Evolutionary conservation across 306 rosid genomes (phyloP), one percentile per base, ranked within the genome.

Genomic region (Alnus rubra): DNA sequence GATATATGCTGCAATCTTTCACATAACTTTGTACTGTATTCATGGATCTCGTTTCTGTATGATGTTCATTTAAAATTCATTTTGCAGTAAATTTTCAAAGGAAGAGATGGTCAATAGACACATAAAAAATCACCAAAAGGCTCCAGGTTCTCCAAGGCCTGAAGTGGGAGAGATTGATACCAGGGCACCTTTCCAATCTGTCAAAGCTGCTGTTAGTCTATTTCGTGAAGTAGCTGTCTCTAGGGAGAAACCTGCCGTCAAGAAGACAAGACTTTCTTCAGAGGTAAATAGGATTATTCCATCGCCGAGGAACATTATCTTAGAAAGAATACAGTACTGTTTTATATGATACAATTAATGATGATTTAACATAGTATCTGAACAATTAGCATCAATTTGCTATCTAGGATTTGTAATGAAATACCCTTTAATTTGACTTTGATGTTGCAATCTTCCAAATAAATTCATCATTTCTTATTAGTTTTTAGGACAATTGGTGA

Each of bases 151-250:
- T 77, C 92, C 98, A 4, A 90, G 84, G 81, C 81, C 79, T 44
- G 97, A 91, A 85, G 90, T 94, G 77, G 98, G 98, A 78, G 97
- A 92, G 85, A 89, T 94, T 35, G 97, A 92, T 87, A 93, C 96
- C 54, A 86, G 99, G 71, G 93, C 98, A 0, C 99, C 99, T n/a
- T 95, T 95, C 82, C 97, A 93, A 87, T 95, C 99, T 49, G 99
- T 95, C 77, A 95, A 87, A 82, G 98, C 97, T 59, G 99, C 99
- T 47, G 92, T 95, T 63, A 82, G 87, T 83, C 83, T 95, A 54
- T 95, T 95, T 82, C 96, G 97, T 75, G 97, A 86, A 79, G 99
- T 95, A 8, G 88, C 92, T 1, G 82, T 89, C 79, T 63, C 89
- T 13, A 88, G 37, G 81, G 91, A 81, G 10, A 81, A 52, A 56